Conservation (phyloP, 371 early-diverging fungal genomes). For the Ecytonucleospora hepatopenaei region DNA sequence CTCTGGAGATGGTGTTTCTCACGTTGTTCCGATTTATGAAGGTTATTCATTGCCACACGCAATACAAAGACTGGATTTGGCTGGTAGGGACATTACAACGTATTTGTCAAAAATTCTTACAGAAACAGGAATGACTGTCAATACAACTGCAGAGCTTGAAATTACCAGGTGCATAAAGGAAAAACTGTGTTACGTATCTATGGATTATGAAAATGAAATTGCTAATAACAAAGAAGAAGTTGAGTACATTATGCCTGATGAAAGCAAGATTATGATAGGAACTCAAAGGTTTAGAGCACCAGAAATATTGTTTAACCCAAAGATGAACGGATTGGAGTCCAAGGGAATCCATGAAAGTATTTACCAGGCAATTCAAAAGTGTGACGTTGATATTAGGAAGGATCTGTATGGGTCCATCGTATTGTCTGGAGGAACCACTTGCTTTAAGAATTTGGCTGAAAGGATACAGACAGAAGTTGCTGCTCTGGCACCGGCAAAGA, state of each 20-base stretch:
- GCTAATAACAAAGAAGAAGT: slow-evolving; percentile 61
- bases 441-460: slow-evolving; percentile 62
- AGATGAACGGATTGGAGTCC: slow-evolving; percentile 73
- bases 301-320: slow-evolving; percentile 96
- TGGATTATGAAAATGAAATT: slow-evolving; percentile 93
- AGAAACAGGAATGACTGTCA: slow-evolving; percentile 92
- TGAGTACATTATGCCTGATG: slow-evolving; percentile 95
- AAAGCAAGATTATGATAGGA: slow-evolving; percentile 89
- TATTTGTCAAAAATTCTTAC: slow-evolving; percentile 87
- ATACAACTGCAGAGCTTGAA: slow-evolving; percentile 97
- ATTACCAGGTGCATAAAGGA: slow-evolving; percentile 99
- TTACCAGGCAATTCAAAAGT: slow-evolving; percentile 85
- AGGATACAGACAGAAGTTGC: slow-evolving; percentile 93
- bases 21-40: slow-evolving; percentile 98
- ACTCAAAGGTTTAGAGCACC: slow-evolving; percentile 93
- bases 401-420: slow-evolving; percentile 87
- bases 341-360: slow-evolving; percentile 81
- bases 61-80: slow-evolving; percentile 84
- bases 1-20: slow-evolving; percentile 99
- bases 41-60: slow-evolving; percentile 95
- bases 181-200: slow-evolving; percentile 94
- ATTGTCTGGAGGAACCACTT: slow-evolving; percentile 70
- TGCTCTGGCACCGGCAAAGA: slow-evolving; percentile 83
- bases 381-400: slow-evolving; percentile 90
- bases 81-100: slow-evolving; percentile 91